Conservation (phyloP, 1,284 basidiomycete genomes). For the Takashimella koratensis region DNA sequence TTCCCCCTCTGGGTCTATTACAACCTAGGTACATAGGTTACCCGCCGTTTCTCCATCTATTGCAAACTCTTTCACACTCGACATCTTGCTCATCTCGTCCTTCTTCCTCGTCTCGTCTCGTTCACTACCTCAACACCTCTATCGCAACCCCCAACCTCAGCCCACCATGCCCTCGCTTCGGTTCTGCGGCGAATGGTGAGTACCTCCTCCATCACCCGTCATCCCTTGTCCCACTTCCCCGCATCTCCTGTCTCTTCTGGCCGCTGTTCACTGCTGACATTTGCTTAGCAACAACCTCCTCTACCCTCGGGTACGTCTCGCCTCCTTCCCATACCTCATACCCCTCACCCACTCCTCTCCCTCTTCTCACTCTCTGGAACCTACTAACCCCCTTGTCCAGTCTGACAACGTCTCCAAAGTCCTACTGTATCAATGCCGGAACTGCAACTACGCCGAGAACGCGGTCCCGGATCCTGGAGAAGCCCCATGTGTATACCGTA, state of each 20-base stretch:
- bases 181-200: constrained; percentile 76
- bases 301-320: constrained; percentile 61
- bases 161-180: constrained; percentile 56
- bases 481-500: constrained; percentile 79
- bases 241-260: background rate
- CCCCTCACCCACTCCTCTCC: background rate
- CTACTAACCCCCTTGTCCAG: constrained; percentile 17
- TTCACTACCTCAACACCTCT: too few species aligned
- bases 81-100: too few species aligned
- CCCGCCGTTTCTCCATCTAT: too few species aligned
- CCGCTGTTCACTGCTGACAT: constrained; percentile 3
- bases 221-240: background rate
- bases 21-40: too few species aligned
- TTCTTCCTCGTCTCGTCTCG: too few species aligned
- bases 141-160: too few species aligned
- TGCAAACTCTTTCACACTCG: too few species aligned
- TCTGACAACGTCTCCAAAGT: constrained; percentile 80
- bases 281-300: constrained; percentile 83
- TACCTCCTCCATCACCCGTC: too few species aligned
- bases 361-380: background rate
- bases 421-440: constrained; percentile 89
- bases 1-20: too few species aligned
- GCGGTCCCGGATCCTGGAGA: constrained; percentile 58
- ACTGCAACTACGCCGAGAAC: constrained; percentile 83
- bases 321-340: background rate